Evolutionary conservation across 148 eudicot species (phyloP), one percentile per base, ranked within the genome.

Genomic region (Amaranthus palmeri): DNA sequence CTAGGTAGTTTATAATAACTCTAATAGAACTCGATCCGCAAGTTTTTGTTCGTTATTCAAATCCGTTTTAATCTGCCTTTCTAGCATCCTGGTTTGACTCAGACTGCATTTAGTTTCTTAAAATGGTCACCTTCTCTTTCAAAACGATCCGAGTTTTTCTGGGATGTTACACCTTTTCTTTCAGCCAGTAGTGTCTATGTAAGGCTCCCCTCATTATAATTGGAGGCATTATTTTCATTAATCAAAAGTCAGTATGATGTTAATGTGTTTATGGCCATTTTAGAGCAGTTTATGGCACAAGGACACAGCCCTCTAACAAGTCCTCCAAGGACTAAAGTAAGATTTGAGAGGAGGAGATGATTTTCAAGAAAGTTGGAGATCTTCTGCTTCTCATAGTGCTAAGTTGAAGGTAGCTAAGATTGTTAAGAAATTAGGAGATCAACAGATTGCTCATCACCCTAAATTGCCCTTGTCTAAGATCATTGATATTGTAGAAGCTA

Each of bases 331-430:
- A 60, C 25, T 11, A 89, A 81, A 65, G 86, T 82, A 10, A 79
- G 83, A 60, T 78, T 78, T 8, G 85, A 88, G 44, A 85, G 92
- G 80, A 80, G 86, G 15, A 78, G 85, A 41, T 10, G 82, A 75
- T 78, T 92, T 92, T 51, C 91, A 82, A 68, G 96, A 92, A 70
- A 83, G 90, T 25, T 78, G 97, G 63, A 82, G 97, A 64, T 92
- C 97, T 42, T 92, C 90, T 0, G 95, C 95, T 2, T 86, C 95
- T 47, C 97, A 92, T 69, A 76, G 91, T 76, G 79, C 87, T 1
- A 90, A 82, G 58, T 71, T 86, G 58, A 92, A 86, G 67, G 97
- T 92, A 36, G 91, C 90, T 11, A 92, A 83, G 74, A 85, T 92
- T 71, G 83, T 92, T 57, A 96, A 92, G 77, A 76, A 83, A 0